Conservation (phyloP, 768 basidiomycete species). For the Suillus subluteus region DNA sequence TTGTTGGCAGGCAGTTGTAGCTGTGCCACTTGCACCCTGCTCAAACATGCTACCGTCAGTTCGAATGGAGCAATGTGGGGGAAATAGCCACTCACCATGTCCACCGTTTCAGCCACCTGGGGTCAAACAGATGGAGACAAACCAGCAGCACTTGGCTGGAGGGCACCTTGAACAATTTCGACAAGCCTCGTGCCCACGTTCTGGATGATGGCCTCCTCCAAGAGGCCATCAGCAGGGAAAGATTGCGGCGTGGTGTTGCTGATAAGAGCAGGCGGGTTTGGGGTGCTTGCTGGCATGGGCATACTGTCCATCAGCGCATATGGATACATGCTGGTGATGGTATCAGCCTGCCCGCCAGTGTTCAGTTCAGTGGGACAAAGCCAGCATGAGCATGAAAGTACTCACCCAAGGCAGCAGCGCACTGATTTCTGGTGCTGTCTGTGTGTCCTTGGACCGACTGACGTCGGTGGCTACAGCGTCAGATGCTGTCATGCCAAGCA, state of each 20-base stretch:
- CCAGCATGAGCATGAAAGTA: background rate
- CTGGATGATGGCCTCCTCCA: background rate
- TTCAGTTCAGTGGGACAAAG: too few relatives aligned
- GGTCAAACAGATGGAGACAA: too few relatives aligned
- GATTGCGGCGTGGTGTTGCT: background rate
- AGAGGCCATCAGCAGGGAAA: background rate
- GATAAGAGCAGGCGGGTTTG: background rate
- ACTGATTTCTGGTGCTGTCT: background rate
- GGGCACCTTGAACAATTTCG: background rate
- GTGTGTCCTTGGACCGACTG: slow-evolving; percentile 6
- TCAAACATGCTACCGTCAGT: too few relatives aligned
- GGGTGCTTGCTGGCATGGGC: background rate
- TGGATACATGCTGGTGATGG: background rate
- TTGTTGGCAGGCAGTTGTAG: too few relatives aligned
- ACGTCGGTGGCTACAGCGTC: too few relatives aligned
- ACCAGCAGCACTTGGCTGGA: background rate
- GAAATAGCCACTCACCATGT: too few relatives aligned
- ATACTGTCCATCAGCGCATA: background rate
- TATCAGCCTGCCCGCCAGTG: background rate
- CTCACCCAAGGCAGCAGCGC: background rate
- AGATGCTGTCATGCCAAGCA: background rate
- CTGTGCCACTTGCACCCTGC: too few relatives aligned
- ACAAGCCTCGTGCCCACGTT: background rate
- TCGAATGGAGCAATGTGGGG: too few relatives aligned
- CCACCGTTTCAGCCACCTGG: too few relatives aligned